A percentile compares a stretch with the other conserved stretches of the same genome.
phyloP scores from a whole-genome alignment of 257 asterid species.

The Gentiana macrophylla region DNA sequence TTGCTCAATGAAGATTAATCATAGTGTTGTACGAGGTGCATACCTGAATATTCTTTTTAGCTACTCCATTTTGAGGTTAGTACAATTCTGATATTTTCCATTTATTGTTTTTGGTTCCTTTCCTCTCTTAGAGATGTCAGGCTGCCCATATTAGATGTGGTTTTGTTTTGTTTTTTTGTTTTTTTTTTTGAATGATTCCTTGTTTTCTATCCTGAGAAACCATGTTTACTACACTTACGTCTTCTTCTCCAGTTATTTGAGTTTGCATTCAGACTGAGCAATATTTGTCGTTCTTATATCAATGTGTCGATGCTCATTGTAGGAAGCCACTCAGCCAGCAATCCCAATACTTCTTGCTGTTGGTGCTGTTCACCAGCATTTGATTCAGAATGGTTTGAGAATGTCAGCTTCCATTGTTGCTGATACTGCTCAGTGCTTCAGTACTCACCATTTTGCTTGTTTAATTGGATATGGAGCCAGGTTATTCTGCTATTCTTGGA shows the following conservation, averaged over 20 bases:
- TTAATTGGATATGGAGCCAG: constrained; percentile 99
- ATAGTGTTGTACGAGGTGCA: background rate
- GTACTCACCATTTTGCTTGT: constrained; percentile 99
- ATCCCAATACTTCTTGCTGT: constrained; percentile 96
- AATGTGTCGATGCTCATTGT: constrained; percentile 11
- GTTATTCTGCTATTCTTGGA: constrained; percentile 25
- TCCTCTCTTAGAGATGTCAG: background rate
- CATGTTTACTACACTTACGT: background rate
- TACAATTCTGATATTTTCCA: background rate
- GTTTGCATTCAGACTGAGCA: too few relatives aligned
- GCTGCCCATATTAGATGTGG: background rate
- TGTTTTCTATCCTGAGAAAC: background rate
- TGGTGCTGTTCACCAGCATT: constrained; percentile 99
- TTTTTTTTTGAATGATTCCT: background rate
- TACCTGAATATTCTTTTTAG: background rate
- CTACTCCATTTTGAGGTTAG: background rate
- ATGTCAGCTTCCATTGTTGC: constrained; percentile 98
- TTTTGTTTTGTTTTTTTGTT: background rate
- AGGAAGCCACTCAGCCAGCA: constrained; percentile 98
- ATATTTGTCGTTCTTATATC: too few relatives aligned
- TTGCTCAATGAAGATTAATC: background rate
- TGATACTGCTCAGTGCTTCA: constrained; percentile 99
- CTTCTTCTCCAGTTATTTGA: too few relatives aligned
- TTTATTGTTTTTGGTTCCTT: background rate
- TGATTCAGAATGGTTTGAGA: constrained; percentile 93